Evolutionary conservation across 768 basidiomycete species (phyloP).

Genomic region (Podaxis carcinomalis): DNA sequence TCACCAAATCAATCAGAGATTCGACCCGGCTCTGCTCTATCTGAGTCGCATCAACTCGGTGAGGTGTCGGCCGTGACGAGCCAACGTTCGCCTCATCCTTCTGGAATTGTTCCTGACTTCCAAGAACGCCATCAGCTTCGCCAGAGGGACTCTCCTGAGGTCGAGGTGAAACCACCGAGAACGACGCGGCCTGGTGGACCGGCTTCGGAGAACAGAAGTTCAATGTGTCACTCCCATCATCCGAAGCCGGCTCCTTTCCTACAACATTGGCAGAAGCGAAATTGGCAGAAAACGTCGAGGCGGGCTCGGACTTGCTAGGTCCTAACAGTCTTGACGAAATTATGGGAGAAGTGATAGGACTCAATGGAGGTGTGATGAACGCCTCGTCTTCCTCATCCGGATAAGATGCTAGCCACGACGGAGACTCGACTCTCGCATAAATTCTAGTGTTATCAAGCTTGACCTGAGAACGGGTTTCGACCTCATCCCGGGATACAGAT

Average conservation of each 20-base stretch:
- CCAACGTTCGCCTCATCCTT: not conserved
- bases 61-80: not conserved
- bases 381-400: slow-evolving; percentile 17
- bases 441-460: not conserved
- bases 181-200: not conserved
- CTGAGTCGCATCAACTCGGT: not conserved
- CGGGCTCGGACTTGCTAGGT: slow-evolving; percentile 1
- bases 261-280: not conserved
- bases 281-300: not conserved
- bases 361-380: slow-evolving; percentile 13
- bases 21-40: not conserved
- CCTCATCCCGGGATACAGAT: not conserved
- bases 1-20: slow-evolving; percentile 3
- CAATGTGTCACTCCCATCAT: not conserved
- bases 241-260: not conserved
- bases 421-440: slow-evolving; percentile 26
- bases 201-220: slow-evolving; percentile 6
- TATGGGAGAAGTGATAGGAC: slow-evolving; percentile 16
- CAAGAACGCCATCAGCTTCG: not conserved
- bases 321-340: slow-evolving; percentile 9
- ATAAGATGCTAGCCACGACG: slow-evolving; percentile 24
- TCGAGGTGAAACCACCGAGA: not conserved
- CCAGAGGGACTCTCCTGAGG: not conserved
- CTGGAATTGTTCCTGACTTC: not conserved
- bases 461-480: not conserved